Evolutionary conservation across 495 filamentous ascomycete species (phyloP), one percentile per base, ranked within the genome.

Genomic region (Cercophora newfieldiana): DNA sequence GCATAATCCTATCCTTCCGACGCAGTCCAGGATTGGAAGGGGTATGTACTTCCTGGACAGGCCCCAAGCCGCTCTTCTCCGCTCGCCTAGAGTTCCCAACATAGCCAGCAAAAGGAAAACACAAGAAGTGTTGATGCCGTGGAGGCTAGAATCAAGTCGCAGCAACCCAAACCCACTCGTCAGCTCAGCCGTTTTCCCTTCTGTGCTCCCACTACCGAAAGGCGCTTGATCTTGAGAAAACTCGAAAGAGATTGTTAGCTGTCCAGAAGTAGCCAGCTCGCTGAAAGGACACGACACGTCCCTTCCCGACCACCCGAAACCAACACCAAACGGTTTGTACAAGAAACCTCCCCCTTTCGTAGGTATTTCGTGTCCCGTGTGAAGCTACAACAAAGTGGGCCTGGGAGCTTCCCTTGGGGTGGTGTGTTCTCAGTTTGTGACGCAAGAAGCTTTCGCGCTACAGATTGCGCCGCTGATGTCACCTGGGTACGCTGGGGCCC

Each of bases 261-360:
- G 30, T 29, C 44, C 26, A 51, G 29, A 51, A 51, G 22, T 22
- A 30, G 28, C 22, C 59, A 49, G 21, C 47, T 44, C 18, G 28
- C 33, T 16, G 59, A 16, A 47, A 50, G 47, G 4, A 31, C 25
- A 33, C 55, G 26, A 37, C 29, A 21, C 54, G 28, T 66, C 28
- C 56, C 29, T n/a, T 63, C 55, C 24, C 33, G 18, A 47, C 37
- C 24, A 24, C 60, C 48, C 29, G 25, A 26, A 47, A 48, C n/a
- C 18, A 31, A n/a, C 47, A 59, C 48, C 64, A 48, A 48, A 21
- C 64, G 61, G 49, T 55, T 60, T 66, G 64, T 66, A 61, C 64
- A 60, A 64, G 55, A 49, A 67, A 33, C 22, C 44, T 44, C 58
- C 28, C 66, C 64, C 44, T 61, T 48, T 47, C 33, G 51, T 54